phyloP scores from a whole-genome alignment of 495 filamentous ascomycete species.

The Lasiosphaeria hispida region DNA sequence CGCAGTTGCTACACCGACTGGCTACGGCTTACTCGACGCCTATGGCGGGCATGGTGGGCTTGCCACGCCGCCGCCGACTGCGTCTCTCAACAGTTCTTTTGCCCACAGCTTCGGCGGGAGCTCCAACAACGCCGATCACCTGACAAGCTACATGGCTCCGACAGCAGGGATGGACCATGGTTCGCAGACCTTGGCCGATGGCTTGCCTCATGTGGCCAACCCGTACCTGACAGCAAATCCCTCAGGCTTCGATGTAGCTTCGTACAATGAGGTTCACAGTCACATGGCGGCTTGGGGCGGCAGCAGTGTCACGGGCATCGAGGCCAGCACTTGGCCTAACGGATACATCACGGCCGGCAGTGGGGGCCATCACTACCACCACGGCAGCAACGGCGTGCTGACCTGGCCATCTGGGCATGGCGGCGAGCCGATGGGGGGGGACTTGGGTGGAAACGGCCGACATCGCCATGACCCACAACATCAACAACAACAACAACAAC shows the following conservation, averaged over 20 bases:
- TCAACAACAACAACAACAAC: neutral
- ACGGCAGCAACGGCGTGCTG: neutral
- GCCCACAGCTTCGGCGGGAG: conserved; percentile 20
- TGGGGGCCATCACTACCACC: neutral
- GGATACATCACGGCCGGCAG: neutral
- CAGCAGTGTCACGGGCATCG: neutral
- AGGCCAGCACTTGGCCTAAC: neutral
- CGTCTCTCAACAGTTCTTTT: conserved; percentile 27
- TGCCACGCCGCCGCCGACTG: conserved; percentile 32
- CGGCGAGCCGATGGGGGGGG: no score
- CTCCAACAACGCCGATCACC: conserved; percentile 4
- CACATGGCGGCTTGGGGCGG: neutral
- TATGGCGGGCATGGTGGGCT: conserved; percentile 25
- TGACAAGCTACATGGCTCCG: conserved; percentile 14
- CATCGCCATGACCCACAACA: neutral
- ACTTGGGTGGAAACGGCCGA: no score
- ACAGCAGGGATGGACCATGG: neutral
- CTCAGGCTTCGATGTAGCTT: no score
- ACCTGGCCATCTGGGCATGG: no score
- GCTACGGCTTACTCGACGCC: conserved; percentile 18
- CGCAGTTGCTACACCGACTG: neutral
- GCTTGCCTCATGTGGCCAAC: no score
- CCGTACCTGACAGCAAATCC: no score
- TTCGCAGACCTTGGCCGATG: no score
- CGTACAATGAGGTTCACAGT: no score